A percentile compares a stretch with the other conserved stretches of the same genome.
Conservation (phyloP, 345 rosid genomes). For the Dimocarpus longan region DNA sequence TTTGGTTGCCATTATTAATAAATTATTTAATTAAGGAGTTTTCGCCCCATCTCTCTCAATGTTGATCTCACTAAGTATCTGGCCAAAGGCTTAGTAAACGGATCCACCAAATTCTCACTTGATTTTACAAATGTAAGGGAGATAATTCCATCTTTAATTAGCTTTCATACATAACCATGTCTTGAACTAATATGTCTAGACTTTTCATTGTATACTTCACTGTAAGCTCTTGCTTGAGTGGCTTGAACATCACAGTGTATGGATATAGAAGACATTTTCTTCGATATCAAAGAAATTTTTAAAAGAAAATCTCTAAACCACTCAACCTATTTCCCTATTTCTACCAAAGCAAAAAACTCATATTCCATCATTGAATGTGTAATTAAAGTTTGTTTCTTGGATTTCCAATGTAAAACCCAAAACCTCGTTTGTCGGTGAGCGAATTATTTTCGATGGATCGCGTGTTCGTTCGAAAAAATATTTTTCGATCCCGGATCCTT, state of each 20-base stretch:
- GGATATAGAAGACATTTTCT: too few relatives aligned
- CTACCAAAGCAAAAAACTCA: background rate
- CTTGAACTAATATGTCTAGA: background rate
- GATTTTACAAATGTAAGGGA: background rate
- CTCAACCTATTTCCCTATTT: background rate
- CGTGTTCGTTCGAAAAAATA: too few relatives aligned
- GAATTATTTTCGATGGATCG: too few relatives aligned
- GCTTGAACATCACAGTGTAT: background rate
- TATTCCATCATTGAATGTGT: background rate
- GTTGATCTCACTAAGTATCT: background rate
- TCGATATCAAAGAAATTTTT: background rate
- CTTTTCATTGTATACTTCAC: background rate
- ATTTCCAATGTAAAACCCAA: too few relatives aligned
- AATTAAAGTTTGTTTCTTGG: too few relatives aligned
- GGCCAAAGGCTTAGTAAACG: background rate
- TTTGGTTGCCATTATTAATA: constrained; percentile 1
- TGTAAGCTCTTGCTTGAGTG: too few relatives aligned
- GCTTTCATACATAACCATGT: background rate
- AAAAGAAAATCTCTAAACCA: background rate
- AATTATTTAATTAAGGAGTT: background rate
- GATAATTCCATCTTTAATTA: background rate
- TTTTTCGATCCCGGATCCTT: too few relatives aligned
- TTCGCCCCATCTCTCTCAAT: background rate
- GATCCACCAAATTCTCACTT: background rate
- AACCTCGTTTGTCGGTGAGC: too few relatives aligned